phyloP scores from a whole-genome alignment of 2,329 filamentous ascomycete genomes.

The Paecilomyces dactylethromorphus region DNA sequence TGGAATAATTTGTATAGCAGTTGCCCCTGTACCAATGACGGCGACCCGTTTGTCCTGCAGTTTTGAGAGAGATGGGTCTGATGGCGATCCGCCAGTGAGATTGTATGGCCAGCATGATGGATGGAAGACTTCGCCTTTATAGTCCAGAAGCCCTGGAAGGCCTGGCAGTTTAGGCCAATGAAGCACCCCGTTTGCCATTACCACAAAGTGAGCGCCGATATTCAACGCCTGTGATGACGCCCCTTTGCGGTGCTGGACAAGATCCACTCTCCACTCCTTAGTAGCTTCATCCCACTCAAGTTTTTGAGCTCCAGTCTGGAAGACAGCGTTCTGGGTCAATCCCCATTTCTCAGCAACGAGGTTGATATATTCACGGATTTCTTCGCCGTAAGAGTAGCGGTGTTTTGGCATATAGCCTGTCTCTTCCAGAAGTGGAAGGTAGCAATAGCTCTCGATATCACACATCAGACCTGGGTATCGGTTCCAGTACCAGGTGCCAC shows the following conservation, averaged over 20 bases:
- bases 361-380: slow-evolving; percentile 43
- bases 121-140: slow-evolving; percentile 16
- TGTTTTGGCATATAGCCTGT: slow-evolving; percentile 52
- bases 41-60: slow-evolving; percentile 36
- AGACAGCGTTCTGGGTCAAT: slow-evolving; percentile 38
- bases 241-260: neutral
- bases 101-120: slow-evolving; percentile 18
- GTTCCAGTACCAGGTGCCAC: slow-evolving; percentile 46
- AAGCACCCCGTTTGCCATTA: slow-evolving; percentile 22
- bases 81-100: slow-evolving; percentile 32
- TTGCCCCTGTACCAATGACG: slow-evolving; percentile 41
- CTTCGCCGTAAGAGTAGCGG: slow-evolving; percentile 39
- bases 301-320: slow-evolving; percentile 39
- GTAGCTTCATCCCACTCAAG: slow-evolving; percentile 43
- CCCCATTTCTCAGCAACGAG: slow-evolving; percentile 39
- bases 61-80: slow-evolving; percentile 40
- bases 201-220: slow-evolving; percentile 34
- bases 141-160: slow-evolving; percentile 15
- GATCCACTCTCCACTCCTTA: slow-evolving; percentile 25
- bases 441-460: slow-evolving; percentile 56
- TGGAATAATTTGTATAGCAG: slow-evolving; percentile 36
- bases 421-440: slow-evolving; percentile 56
- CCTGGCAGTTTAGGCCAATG: slow-evolving; percentile 15
- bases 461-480: slow-evolving; percentile 45
- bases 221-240: slow-evolving; percentile 9